Conservation (phyloP, 2,329 filamentous ascomycete species). For the Phialemonium atrogriseum region DNA sequence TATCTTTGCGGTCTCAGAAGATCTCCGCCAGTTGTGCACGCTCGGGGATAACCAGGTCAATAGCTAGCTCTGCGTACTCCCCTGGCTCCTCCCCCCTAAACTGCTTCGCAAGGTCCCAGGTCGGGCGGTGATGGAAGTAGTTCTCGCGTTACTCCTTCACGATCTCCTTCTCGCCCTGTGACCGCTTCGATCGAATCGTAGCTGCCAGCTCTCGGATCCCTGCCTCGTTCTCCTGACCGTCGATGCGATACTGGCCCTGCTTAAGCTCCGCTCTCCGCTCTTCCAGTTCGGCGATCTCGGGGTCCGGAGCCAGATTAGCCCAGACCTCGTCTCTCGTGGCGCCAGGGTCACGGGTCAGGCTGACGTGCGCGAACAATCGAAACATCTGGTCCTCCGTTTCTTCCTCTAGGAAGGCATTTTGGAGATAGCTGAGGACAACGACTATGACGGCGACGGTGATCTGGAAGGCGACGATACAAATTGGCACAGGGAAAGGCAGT, state of each 20-base stretch:
- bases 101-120: slow-evolving; percentile 19
- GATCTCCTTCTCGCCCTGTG: slow-evolving; percentile 1
- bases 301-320: slow-evolving; percentile 14
- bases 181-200: no score
- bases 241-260: slow-evolving; percentile 15
- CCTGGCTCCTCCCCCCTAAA: slow-evolving; percentile 11
- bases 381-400: slow-evolving; percentile 12
- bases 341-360: slow-evolving; percentile 17
- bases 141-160: slow-evolving; percentile 17
- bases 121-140: no score
- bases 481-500: slow-evolving; percentile 5
- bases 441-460: slow-evolving; percentile 15
- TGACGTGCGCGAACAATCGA: slow-evolving; percentile 14
- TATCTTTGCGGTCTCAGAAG: no score
- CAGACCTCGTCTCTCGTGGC: slow-evolving; percentile 17
- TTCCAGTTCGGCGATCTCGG: slow-evolving; percentile 17
- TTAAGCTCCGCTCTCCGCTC: slow-evolving; percentile 13
- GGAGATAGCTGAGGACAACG: slow-evolving; percentile 14
- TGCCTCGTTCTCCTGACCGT: slow-evolving; percentile 12
- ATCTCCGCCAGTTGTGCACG: slow-evolving; percentile 4
- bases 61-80: slow-evolving; percentile 6
- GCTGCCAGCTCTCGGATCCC: slow-evolving; percentile 9
- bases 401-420: slow-evolving; percentile 19
- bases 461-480: slow-evolving; percentile 16
- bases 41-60: slow-evolving; percentile 8